Evolutionary conservation across 2,329 filamentous ascomycete species (phyloP).

Genomic region (Phialemoniopsis sp.): DNA sequence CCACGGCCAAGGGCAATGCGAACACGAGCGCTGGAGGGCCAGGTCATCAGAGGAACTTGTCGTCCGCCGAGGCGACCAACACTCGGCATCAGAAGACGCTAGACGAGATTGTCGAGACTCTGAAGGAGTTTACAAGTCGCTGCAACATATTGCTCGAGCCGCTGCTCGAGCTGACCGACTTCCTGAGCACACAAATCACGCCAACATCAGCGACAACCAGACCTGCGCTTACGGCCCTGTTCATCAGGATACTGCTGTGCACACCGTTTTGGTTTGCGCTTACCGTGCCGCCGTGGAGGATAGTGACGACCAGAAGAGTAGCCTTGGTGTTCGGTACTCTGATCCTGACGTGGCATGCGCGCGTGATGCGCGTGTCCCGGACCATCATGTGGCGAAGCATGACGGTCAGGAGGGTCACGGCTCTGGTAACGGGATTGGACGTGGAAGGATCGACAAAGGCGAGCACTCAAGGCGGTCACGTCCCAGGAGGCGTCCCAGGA

Average conservation of each 20-base stretch:
- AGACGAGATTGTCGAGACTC: slow-evolving; percentile 93
- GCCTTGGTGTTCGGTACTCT: slow-evolving; percentile 84
- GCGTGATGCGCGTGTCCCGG: slow-evolving; percentile 77
- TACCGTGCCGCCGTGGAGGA: slow-evolving; percentile 70
- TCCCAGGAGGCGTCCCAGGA: slow-evolving; percentile 16
- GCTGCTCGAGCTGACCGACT: slow-evolving; percentile 83
- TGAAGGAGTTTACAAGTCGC: slow-evolving; percentile 84
- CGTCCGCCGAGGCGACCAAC: slow-evolving; percentile 53
- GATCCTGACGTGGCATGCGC: slow-evolving; percentile 86
- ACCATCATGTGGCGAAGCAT: slow-evolving; percentile 88
- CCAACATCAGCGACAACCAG: slow-evolving; percentile 88
- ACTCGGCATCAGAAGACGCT: slow-evolving; percentile 87
- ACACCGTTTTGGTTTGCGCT: slow-evolving; percentile 85
- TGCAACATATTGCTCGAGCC: slow-evolving; percentile 93
- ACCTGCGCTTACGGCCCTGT: slow-evolving; percentile 83
- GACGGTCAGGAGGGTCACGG: slow-evolving; percentile 63
- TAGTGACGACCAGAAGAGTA: slow-evolving; percentile 84
- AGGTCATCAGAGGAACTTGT: slow-evolving; percentile 30
- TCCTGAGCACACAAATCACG: slow-evolving; percentile 84
- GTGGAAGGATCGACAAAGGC: slow-evolving; percentile 51
- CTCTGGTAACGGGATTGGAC: slow-evolving; percentile 74
- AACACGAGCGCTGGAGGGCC: slow-evolving; percentile 14
- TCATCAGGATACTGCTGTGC: slow-evolving; percentile 82
- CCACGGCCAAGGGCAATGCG: slow-evolving; percentile 19
- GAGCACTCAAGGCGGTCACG: slow-evolving; percentile 11